A percentile compares a stretch with the other conserved stretches of the same genome.
Evolutionary conservation across 345 rosid species (phyloP).

Genomic region (Rubroshorea leprosula): DNA sequence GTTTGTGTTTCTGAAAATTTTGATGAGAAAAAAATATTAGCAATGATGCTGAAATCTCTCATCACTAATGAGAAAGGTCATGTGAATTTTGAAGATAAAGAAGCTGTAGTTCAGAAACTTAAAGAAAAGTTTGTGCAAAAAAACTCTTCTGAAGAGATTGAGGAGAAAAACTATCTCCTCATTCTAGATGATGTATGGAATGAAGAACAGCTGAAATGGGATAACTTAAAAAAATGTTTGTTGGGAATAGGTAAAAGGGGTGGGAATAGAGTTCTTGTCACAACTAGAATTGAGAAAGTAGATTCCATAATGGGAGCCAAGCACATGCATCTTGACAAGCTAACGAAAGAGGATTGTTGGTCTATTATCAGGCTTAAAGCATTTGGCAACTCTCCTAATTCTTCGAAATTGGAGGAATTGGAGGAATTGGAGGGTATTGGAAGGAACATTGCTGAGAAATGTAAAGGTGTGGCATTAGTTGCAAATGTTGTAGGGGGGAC

Average conservation of each 20-base stretch:
- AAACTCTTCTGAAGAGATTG: no score
- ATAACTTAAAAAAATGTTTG: background rate
- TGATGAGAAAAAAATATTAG: background rate
- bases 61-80: background rate
- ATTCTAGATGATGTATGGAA: background rate
- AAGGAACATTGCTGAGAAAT: background rate
- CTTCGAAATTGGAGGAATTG: background rate
- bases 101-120: background rate
- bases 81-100: background rate
- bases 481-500: background rate
- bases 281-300: background rate
- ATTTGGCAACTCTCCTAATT: background rate
- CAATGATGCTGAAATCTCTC: background rate
- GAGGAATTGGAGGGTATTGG: background rate
- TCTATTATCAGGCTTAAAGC: background rate
- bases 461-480: background rate
- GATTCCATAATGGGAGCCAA: background rate
- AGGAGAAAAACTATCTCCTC: background rate
- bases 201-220: background rate
- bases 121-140: no score
- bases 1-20: background rate
- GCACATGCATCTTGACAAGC: background rate
- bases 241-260: background rate
- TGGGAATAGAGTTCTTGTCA: background rate
- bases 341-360: background rate